These are phyloP conservation scores for Aquanectria penicillioides DNA, from an alignment of 2,329 filamentous ascomycete genomes.

Conservation along the genomic window DNA sequence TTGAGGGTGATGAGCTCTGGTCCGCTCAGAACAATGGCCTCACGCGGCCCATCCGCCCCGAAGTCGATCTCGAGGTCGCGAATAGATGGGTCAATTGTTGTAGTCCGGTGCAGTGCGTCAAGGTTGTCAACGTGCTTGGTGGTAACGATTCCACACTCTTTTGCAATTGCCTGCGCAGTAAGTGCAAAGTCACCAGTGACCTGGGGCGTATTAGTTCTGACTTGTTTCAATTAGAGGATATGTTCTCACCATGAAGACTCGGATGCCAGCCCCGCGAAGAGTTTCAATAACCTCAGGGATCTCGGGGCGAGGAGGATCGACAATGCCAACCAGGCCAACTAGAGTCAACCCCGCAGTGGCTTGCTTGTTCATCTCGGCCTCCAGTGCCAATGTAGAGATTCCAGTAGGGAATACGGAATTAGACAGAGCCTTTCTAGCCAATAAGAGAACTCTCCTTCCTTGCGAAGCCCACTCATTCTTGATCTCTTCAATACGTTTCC, in stretches of 20 bases:
- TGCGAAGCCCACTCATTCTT: slow-evolving; percentile 76
- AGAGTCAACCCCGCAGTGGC: slow-evolving; percentile 70
- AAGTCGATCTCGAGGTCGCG: slow-evolving; percentile 9
- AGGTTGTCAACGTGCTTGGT: slow-evolving; percentile 63
- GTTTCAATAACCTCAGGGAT: slow-evolving; percentile 74
- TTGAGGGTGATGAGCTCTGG: slow-evolving; percentile 73
- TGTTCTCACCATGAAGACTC: slow-evolving; percentile 75
- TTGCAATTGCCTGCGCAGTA: slow-evolving; percentile 78
- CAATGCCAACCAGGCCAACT: slow-evolving; percentile 79
- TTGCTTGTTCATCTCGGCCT: slow-evolving; percentile 65
- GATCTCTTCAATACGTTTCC: slow-evolving; percentile 63
- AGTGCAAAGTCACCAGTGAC: slow-evolving; percentile 82
- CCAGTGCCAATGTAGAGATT: slow-evolving; percentile 52
- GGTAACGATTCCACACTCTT: slow-evolving; percentile 77
- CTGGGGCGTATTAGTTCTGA: slow-evolving; percentile 40
- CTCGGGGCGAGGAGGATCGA: slow-evolving; percentile 80
- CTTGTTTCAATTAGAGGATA: neutral
- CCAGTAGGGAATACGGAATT: slow-evolving; percentile 50
- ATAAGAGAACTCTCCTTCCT: slow-evolving; percentile 73
- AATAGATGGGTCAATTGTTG: slow-evolving; percentile 18
- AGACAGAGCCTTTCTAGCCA: slow-evolving; percentile 69
- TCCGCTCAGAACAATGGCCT: slow-evolving; percentile 71
- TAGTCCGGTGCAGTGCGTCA: slow-evolving; percentile 56
- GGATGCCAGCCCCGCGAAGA: slow-evolving; percentile 74
- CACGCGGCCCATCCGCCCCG: slow-evolving; percentile 31